Evolutionary conservation across 164 flowering plant species (phyloP).

Genomic region (Euptelea pleiosperma): DNA sequence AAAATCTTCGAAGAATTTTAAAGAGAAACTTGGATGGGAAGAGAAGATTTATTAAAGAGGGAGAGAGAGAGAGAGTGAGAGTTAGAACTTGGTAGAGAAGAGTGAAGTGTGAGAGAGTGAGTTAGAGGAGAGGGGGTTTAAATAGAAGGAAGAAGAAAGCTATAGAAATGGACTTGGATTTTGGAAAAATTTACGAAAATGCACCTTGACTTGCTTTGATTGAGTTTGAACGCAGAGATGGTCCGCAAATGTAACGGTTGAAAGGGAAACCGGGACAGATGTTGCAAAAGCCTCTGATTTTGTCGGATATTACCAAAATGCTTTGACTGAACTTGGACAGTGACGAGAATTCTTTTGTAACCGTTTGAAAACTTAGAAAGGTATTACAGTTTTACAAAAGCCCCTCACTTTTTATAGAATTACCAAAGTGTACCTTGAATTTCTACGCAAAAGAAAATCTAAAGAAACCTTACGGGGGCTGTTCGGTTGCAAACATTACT

Average conservation of each 20-base stretch:
- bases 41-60: neutral
- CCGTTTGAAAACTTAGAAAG: slow-evolving; percentile 26
- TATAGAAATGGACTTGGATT: slow-evolving; percentile 4
- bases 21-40: slow-evolving; percentile 19
- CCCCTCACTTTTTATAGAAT: too few species aligned
- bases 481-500: too few species aligned
- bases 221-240: slow-evolving; percentile 23
- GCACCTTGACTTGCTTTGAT: slow-evolving; percentile 33
- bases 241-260: slow-evolving; percentile 30
- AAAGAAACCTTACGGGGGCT: too few species aligned
- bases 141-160: slow-evolving; percentile 26
- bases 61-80: neutral
- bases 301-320: slow-evolving; percentile 52
- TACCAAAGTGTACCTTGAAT: too few species aligned
- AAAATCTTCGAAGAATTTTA: neutral
- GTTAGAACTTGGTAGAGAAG: neutral
- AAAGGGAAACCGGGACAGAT: slow-evolving; percentile 44
- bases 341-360: slow-evolving; percentile 25
- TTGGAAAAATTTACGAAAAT: slow-evolving; percentile 31
- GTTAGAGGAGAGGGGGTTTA: slow-evolving; percentile 19
- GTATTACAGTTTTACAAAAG: neutral
- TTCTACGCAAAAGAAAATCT: too few species aligned
- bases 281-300: slow-evolving; percentile 42
- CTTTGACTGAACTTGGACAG: slow-evolving; percentile 28
- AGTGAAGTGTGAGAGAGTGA: slow-evolving; percentile 4